Conservation (phyloP, 768 basidiomycete species). For the Pulveroboletus sp. region DNA sequence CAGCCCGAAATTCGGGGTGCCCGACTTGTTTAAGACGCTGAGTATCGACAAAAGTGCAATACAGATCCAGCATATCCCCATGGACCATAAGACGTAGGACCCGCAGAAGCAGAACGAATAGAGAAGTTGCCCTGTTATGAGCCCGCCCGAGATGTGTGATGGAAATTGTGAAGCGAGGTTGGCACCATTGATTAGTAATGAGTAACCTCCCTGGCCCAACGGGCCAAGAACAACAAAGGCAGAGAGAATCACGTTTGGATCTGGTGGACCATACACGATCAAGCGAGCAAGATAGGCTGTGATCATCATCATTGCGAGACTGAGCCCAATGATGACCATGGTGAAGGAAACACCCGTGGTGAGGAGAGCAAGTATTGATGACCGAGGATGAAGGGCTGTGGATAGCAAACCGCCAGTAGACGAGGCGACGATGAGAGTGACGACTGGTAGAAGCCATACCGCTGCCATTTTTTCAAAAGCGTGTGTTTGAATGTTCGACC, state of each 20-base stretch:
- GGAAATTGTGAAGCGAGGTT: constrained; percentile 36
- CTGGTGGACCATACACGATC: constrained; percentile 40
- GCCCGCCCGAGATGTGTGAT: constrained; percentile 25
- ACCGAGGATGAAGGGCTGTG: constrained; percentile 34
- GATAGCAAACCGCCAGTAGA: constrained; percentile 49
- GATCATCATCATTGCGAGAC: constrained; percentile 48
- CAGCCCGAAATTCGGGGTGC: constrained; percentile 41
- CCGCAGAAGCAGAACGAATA: constrained; percentile 44
- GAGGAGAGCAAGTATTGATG: constrained; percentile 37
- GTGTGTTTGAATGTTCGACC: constrained; percentile 45
- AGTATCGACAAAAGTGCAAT: constrained; percentile 43
- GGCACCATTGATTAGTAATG: constrained; percentile 40
- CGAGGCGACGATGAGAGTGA: constrained; percentile 52
- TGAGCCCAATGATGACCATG: constrained; percentile 45
- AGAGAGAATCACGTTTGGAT: constrained; percentile 38
- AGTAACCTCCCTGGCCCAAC: constrained; percentile 51
- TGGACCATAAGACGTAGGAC: constrained; percentile 51
- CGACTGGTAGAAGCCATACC: constrained; percentile 50
- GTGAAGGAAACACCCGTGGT: constrained; percentile 43
- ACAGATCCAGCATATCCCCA: constrained; percentile 51
- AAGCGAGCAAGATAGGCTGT: constrained; percentile 45
- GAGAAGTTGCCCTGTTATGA: constrained; percentile 42
- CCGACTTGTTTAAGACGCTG: constrained; percentile 28
- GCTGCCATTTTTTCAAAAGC: constrained; percentile 39
- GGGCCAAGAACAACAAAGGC: constrained; percentile 52